Conservation (phyloP, 2,329 filamentous ascomycete species). For the Paramyrothecium sp. region DNA sequence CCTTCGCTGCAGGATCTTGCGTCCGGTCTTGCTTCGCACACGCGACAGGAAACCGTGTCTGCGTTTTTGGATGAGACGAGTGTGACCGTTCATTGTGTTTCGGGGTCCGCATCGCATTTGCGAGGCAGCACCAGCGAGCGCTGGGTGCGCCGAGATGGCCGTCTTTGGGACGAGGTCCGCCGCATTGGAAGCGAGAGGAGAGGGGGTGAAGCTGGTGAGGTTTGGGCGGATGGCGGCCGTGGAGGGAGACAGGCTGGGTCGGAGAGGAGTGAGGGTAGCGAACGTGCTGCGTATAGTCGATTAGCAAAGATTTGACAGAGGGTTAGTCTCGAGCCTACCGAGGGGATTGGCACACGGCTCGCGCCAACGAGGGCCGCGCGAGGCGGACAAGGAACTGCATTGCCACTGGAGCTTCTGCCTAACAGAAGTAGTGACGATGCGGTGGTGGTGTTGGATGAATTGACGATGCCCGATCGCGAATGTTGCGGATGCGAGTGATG, state of each 20-base stretch:
- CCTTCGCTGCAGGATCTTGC: conserved; percentile 51
- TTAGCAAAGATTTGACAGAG: neutral
- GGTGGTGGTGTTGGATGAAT: conserved; percentile 12
- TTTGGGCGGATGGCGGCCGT: conserved; percentile 28
- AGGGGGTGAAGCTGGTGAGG: conserved; percentile 27
- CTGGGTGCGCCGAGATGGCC: conserved; percentile 51
- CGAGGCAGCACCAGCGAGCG: conserved; percentile 41
- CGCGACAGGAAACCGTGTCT: conserved; percentile 57
- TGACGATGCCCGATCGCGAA: neutral
- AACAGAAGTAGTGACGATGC: conserved; percentile 5
- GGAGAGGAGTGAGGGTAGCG: conserved; percentile 48
- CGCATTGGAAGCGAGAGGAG: conserved; percentile 15
- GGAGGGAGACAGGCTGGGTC: conserved; percentile 40
- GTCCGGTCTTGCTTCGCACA: conserved; percentile 47
- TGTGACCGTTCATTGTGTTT: conserved; percentile 54
- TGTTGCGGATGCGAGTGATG: conserved; percentile 12
- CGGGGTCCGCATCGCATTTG: conserved; percentile 60
- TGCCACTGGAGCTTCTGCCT: conserved; percentile 18
- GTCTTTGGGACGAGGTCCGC: conserved; percentile 44
- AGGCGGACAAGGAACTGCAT: conserved; percentile 27
- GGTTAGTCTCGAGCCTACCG: conserved; percentile 14
- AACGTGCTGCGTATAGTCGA: conserved; percentile 34
- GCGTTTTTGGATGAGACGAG: conserved; percentile 57
- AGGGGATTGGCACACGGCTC: conserved; percentile 18
- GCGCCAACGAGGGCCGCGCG: conserved; percentile 24